Base-by-base conservation (phyloP, 495 filamentous ascomycete genomes). In the Aspergillus cristatus region DNA sequence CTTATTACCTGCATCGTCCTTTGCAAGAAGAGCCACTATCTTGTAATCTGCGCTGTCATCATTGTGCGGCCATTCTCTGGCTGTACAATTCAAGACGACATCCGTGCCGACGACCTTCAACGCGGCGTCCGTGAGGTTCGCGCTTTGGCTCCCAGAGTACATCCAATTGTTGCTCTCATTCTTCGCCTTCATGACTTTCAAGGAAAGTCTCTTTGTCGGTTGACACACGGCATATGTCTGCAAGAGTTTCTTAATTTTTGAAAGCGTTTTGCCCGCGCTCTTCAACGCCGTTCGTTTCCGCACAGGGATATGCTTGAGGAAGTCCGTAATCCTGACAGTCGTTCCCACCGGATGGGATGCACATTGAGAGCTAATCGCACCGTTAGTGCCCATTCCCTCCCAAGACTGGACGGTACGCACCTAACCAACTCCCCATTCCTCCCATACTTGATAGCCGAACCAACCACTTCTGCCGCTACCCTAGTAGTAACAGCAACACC, bases 171-270 rank as follows among this genome's bases (percentile, higher is more conserved):
- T 66, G 26, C 72, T 83, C 17, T 78, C 68, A 28, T 57, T 70
- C 37, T 79, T 81, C 0, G 75, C 68, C 31, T 72, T 76, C 6
- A 83, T 51, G 11, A 94, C 69, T 43, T 73, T 84, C 14, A 96
- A 62, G 0, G 70, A 74, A 20, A 95, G 62, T 38, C 72, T 69
- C 15, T 79, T 68, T 1, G 62, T 53, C 2, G 80, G 79, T 39
- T 79, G 75, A 22, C 85, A 77, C 36, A 95, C 65, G 2, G 80
- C 81, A 55, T 94, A 96, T 1, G 75, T 63, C 53, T 86, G 75
- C 13, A 97, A 48, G 28, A 86, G 53, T 22, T 72, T 70, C 50
- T 79, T 86, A 28, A 91, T 71, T 34, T 70, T 78, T 1, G 61
- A 43, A 7, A 93, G 47, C 1, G 61, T 76, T 50, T 79, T 91